phyloP scores from a whole-genome alignment of 2,329 filamentous ascomycete species.

The Scolecobasidium constrictum region DNA sequence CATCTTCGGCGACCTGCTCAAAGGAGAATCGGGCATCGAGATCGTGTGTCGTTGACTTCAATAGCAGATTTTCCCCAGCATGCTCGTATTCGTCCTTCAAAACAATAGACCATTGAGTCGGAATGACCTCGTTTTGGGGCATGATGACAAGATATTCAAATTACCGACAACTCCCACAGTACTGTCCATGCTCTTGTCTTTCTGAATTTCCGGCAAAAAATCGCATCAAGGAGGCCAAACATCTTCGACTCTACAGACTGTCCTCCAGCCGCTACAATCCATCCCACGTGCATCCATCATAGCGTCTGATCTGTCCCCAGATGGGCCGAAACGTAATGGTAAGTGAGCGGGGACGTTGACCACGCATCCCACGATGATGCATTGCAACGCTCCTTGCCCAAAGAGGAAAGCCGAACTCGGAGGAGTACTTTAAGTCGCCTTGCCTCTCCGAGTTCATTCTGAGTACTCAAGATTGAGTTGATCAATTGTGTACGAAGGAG shows the following conservation, averaged over 20 bases:
- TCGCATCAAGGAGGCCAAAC: background rate
- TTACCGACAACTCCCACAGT: background rate
- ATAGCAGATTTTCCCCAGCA: constrained; percentile 22
- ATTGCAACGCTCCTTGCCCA: constrained; percentile 23
- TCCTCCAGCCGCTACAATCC: background rate
- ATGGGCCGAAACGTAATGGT: background rate
- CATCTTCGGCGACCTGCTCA: constrained; percentile 48
- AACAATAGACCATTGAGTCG: constrained; percentile 19
- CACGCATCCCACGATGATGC: too few species aligned
- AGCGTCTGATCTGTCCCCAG: background rate
- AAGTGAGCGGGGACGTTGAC: background rate
- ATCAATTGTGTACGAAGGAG: too few species aligned
- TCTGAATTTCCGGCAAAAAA: background rate
- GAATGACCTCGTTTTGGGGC: constrained; percentile 39
- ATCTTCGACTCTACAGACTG: background rate
- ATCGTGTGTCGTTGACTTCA: constrained; percentile 31
- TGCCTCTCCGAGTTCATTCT: too few species aligned
- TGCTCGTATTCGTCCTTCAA: constrained; percentile 20
- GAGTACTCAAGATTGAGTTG: too few species aligned
- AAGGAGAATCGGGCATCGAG: constrained; percentile 48
- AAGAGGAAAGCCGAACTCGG: background rate
- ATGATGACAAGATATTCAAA: constrained; percentile 18
- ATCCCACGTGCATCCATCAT: background rate
- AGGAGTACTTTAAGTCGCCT: too few species aligned
- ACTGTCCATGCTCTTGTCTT: background rate